Percentiles rank a stretch among this genome's conserved stretches.
Conservation (phyloP, 1,139 yeast genomes). For the Scheffersomyces parashehatae region DNA sequence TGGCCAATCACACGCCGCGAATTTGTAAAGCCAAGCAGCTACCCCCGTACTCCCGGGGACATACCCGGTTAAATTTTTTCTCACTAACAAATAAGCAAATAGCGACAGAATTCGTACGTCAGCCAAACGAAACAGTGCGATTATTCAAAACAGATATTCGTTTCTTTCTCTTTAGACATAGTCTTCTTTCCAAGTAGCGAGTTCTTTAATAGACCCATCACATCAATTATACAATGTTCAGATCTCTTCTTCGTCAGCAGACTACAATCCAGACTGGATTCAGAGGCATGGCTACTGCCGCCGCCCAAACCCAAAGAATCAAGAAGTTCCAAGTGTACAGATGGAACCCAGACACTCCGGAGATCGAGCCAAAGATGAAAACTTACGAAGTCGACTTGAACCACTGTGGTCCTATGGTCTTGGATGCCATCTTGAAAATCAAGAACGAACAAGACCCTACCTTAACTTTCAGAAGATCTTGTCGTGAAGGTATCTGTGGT, state of each 20-base stretch:
- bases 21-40: not conserved
- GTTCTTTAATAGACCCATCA: not conserved
- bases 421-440: conserved; percentile 91
- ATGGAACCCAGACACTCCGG: conserved; percentile 98
- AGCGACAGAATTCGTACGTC: no score
- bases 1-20: not conserved
- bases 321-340: conserved; percentile 92
- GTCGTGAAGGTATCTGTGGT: conserved; percentile 99
- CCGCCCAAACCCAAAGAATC: conserved; percentile 50
- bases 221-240: conserved; percentile 16
- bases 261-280: conserved; percentile 9
- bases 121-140: no score
- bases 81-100: no score
- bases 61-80: conserved; percentile 1
- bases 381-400: conserved; percentile 82
- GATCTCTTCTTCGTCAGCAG: conserved; percentile 20
- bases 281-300: conserved; percentile 46
- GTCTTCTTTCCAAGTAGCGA: no score
- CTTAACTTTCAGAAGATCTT: conserved; percentile 93
- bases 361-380: conserved; percentile 85
- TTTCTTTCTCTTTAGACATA: no score
- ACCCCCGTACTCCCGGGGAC: not conserved
- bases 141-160: no score
- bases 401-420: conserved; percentile 96
- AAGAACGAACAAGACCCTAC: conserved; percentile 97